These are phyloP conservation scores for Desmodesmus armatus DNA, from an alignment of 139 green algal genomes.

Conservation along the genomic window DNA sequence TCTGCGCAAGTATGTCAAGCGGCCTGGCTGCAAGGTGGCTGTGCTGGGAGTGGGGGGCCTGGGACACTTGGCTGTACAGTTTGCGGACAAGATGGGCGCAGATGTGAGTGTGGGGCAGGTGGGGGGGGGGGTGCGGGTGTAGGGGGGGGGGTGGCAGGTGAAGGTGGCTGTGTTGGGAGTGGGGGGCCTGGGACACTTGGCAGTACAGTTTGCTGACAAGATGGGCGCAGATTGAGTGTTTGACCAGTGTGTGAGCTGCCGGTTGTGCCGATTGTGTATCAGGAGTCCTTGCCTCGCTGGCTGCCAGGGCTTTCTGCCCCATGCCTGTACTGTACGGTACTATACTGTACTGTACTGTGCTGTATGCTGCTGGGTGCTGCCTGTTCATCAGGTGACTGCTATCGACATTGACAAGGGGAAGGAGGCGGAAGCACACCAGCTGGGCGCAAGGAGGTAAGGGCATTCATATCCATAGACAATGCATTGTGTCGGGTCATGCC, in stretches of 20 bases:
- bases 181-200: slow-evolving; percentile 60
- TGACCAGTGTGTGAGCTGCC: neutral
- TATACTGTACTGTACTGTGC: too few relatives aligned
- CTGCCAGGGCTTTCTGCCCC: too few relatives aligned
- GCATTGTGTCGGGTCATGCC: neutral
- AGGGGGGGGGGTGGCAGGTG: too few relatives aligned
- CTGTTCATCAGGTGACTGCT: slow-evolving; percentile 65
- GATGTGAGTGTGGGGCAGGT: neutral
- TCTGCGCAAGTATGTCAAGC: slow-evolving; percentile 32
- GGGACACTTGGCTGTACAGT: slow-evolving; percentile 40
- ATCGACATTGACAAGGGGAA: slow-evolving; percentile 54
- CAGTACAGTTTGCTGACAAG: neutral
- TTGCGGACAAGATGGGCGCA: slow-evolving; percentile 7
- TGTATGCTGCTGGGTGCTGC: too few relatives aligned
- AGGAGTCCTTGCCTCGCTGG: neutral
- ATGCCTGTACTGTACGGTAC: too few relatives aligned
- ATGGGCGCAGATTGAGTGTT: slow-evolving; percentile 11
- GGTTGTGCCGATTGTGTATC: neutral
- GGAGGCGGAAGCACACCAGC: slow-evolving; percentile 50
- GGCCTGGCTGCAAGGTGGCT: slow-evolving; percentile 49
- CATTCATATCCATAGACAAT: neutral
- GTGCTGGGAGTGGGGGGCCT: slow-evolving; percentile 67
- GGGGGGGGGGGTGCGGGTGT: too few relatives aligned
- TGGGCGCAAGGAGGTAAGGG: slow-evolving; percentile 50
- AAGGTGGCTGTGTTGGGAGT: slow-evolving; percentile 65